A percentile compares a stretch with the other conserved stretches of the same genome.
These are phyloP conservation scores for Clathrospora elynae DNA, from an alignment of 2,329 filamentous ascomycete species.

Conservation along the genomic window DNA sequence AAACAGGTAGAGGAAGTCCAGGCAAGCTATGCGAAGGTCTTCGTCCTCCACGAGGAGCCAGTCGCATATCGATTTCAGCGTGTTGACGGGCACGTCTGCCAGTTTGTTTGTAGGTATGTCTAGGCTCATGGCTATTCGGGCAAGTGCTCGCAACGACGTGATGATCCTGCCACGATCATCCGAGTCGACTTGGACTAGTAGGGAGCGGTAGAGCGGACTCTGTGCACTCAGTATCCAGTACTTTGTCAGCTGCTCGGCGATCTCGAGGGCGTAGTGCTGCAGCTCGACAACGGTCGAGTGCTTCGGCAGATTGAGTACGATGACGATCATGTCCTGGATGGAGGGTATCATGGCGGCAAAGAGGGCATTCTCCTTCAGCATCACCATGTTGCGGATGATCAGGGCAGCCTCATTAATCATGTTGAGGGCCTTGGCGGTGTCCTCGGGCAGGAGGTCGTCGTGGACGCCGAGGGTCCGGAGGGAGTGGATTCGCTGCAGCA, in stretches of 20 bases:
- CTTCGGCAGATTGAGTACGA: constrained; percentile 77
- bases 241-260: constrained; percentile 86
- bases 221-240: constrained; percentile 73
- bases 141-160: constrained; percentile 78
- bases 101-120: constrained; percentile 80
- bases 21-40: constrained; percentile 81
- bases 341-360: constrained; percentile 77
- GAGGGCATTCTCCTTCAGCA: constrained; percentile 83
- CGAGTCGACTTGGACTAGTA: constrained; percentile 61
- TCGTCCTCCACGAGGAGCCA: constrained; percentile 86
- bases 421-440: constrained; percentile 72
- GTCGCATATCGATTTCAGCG: constrained; percentile 70
- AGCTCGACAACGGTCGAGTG: constrained; percentile 77
- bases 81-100: constrained; percentile 67
- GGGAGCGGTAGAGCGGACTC: constrained; percentile 78
- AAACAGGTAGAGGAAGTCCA: constrained; percentile 96
- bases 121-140: constrained; percentile 85
- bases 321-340: constrained; percentile 80
- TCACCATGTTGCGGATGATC: constrained; percentile 94
- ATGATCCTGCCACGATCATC: constrained; percentile 82
- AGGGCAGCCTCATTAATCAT: constrained; percentile 84
- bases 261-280: constrained; percentile 89
- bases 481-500: constrained; percentile 72
- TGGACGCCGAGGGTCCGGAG: constrained; percentile 65
- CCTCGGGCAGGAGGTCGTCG: constrained; percentile 71